phyloP scores from a whole-genome alignment of 768 basidiomycete species.

The Suillus plorans region DNA sequence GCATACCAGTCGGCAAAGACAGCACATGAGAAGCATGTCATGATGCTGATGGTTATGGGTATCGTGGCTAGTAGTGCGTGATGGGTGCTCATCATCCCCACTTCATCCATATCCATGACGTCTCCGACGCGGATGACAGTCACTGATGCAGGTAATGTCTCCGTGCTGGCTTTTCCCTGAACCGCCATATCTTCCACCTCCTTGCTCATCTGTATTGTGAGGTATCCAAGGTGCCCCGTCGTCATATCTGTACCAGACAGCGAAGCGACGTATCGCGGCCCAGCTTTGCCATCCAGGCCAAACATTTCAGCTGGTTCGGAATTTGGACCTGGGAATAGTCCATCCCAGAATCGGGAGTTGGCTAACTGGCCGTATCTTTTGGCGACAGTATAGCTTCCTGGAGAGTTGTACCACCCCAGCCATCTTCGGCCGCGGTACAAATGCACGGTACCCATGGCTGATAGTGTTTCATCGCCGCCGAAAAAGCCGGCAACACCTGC shows the following conservation, averaged over 20 bases:
- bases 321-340: slow-evolving; percentile 31
- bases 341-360: slow-evolving; percentile 28
- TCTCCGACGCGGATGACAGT: slow-evolving; percentile 24
- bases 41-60: slow-evolving; percentile 24
- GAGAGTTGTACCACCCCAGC: slow-evolving; percentile 39
- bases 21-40: slow-evolving; percentile 25
- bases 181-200: neutral
- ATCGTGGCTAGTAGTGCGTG: slow-evolving; percentile 21
- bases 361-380: slow-evolving; percentile 32
- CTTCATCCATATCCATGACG: slow-evolving; percentile 16
- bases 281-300: slow-evolving; percentile 27
- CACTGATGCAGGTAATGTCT: slow-evolving; percentile 19
- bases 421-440: slow-evolving; percentile 30
- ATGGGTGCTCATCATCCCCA: slow-evolving; percentile 5
- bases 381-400: slow-evolving; percentile 34
- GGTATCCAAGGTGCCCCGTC: slow-evolving; percentile 30
- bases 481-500: slow-evolving; percentile 37
- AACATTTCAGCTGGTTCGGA: slow-evolving; percentile 27
- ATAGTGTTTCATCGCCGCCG: slow-evolving; percentile 37
- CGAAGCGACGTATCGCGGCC: slow-evolving; percentile 25
- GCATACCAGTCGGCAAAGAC: slow-evolving; percentile 28
- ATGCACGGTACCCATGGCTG: slow-evolving; percentile 37
- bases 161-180: slow-evolving; percentile 10
- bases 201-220: slow-evolving; percentile 21
- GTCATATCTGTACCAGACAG: slow-evolving; percentile 30